These are phyloP conservation scores for Arbutus unedo DNA, from an alignment of 148 eudicot genomes.

Conservation along the genomic window DNA sequence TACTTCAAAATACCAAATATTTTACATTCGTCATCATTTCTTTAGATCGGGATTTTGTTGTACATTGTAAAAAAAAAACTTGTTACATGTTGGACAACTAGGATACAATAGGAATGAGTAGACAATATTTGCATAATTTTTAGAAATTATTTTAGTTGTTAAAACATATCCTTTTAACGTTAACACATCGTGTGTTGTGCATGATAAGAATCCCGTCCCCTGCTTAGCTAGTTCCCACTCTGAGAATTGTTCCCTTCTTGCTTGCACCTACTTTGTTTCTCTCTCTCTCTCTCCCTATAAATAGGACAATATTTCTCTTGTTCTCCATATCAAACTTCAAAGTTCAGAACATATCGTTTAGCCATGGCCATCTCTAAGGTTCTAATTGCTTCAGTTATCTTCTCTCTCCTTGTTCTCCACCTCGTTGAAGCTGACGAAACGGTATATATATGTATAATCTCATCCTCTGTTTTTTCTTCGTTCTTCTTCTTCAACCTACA, in stretches of 20 bases:
- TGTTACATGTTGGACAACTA: too few species aligned
- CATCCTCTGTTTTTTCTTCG: not conserved
- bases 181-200: too few species aligned
- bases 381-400: conserved; percentile 28
- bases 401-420: conserved; percentile 31
- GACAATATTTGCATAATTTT: too few species aligned
- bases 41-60: too few species aligned
- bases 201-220: not conserved
- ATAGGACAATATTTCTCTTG: not conserved
- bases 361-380: conserved; percentile 25
- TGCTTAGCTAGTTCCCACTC: not conserved
- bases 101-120: too few species aligned
- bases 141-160: too few species aligned
- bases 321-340: not conserved
- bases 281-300: not conserved
- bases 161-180: too few species aligned
- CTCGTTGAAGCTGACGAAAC: conserved; percentile 20
- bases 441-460: not conserved
- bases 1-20: too few species aligned
- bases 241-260: not conserved
- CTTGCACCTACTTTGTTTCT: not conserved
- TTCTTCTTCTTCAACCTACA: too few species aligned
- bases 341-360: not conserved
- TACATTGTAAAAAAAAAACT: too few species aligned
- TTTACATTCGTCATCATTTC: too few species aligned